phyloP scores from a whole-genome alignment of 495 filamentous ascomycete genomes.

The Cercophora samala region DNA sequence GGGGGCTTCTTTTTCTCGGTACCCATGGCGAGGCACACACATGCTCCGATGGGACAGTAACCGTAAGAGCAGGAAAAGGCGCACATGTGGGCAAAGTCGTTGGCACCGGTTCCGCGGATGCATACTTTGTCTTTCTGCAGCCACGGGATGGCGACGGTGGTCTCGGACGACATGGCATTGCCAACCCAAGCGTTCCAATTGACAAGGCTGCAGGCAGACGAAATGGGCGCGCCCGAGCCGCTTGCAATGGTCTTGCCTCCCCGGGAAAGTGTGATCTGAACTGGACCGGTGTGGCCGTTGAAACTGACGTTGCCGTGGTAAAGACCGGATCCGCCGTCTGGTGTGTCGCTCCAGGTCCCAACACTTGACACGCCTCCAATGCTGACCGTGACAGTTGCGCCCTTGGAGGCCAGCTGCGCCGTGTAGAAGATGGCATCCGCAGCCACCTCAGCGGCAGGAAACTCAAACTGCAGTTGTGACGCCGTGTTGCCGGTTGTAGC shows the following conservation, averaged over 20 bases:
- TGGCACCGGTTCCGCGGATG: constrained; percentile 2
- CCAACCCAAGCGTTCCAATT: constrained; percentile 20
- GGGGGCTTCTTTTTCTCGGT: constrained; percentile 3
- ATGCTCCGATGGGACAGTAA: constrained; percentile 9
- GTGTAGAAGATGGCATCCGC: constrained; percentile 10
- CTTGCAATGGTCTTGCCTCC: constrained; percentile 8
- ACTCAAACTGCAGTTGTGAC: constrained; percentile 12
- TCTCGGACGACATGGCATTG: background rate
- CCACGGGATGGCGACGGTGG: background rate
- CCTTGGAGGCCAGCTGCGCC: background rate
- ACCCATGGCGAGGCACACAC: background rate
- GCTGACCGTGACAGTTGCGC: constrained; percentile 15
- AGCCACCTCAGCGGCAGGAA: constrained; percentile 7
- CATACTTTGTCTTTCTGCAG: background rate
- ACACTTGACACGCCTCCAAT: constrained; percentile 14
- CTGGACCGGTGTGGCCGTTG: constrained; percentile 44
- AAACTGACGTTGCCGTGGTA: constrained; percentile 50
- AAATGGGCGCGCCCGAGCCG: constrained; percentile 9
- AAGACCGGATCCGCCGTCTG: constrained; percentile 40
- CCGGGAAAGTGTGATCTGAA: constrained; percentile 42
- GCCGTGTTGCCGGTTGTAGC: constrained; percentile 23
- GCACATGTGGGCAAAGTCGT: constrained; percentile 12
- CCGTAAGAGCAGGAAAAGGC: constrained; percentile 7
- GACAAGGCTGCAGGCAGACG: constrained; percentile 10
- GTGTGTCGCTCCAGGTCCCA: constrained; percentile 26